phyloP scores from a whole-genome alignment of 1,284 basidiomycete genomes.

The Papiliotrema terrestris region DNA sequence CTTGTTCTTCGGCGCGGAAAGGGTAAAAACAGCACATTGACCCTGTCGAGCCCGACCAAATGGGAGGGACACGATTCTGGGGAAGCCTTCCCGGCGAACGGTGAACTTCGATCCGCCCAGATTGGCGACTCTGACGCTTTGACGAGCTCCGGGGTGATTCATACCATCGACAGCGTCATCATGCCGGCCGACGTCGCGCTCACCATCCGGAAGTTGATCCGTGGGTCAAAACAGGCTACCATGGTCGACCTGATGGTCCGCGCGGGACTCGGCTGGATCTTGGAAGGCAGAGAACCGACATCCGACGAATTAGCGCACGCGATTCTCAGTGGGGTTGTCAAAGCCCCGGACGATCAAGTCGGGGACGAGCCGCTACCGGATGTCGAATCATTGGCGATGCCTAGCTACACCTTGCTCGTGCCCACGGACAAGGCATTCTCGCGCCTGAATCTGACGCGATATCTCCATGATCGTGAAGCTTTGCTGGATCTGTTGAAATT shows the following conservation, averaged over 20 bases:
- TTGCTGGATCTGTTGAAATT: slow-evolving; percentile 74
- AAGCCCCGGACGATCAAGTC: slow-evolving; percentile 26
- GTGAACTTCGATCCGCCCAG: slow-evolving; percentile 33
- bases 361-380: slow-evolving; percentile 31
- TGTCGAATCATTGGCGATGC: slow-evolving; percentile 38
- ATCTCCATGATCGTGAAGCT: slow-evolving; percentile 61
- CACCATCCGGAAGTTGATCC: slow-evolving; percentile 81
- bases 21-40: slow-evolving; percentile 23
- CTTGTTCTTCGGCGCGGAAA: slow-evolving; percentile 38
- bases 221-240: slow-evolving; percentile 78
- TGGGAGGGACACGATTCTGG: slow-evolving; percentile 41
- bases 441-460: slow-evolving; percentile 73
- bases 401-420: slow-evolving; percentile 73
- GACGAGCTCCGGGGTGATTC: slow-evolving; percentile 86
- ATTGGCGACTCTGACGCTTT: slow-evolving; percentile 55
- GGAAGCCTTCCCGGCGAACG: slow-evolving; percentile 37
- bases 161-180: slow-evolving; percentile 78
- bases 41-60: slow-evolving; percentile 31
- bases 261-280: slow-evolving; percentile 81
- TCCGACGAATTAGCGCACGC: slow-evolving; percentile 47
- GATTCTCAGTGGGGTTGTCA: slow-evolving; percentile 44
- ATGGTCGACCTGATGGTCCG: slow-evolving; percentile 80
- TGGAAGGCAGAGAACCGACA: slow-evolving; percentile 76
- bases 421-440: slow-evolving; percentile 92
- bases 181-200: slow-evolving; percentile 84